phyloP scores from a whole-genome alignment of 345 rosid species.

The Lenwebbia sp. region DNA sequence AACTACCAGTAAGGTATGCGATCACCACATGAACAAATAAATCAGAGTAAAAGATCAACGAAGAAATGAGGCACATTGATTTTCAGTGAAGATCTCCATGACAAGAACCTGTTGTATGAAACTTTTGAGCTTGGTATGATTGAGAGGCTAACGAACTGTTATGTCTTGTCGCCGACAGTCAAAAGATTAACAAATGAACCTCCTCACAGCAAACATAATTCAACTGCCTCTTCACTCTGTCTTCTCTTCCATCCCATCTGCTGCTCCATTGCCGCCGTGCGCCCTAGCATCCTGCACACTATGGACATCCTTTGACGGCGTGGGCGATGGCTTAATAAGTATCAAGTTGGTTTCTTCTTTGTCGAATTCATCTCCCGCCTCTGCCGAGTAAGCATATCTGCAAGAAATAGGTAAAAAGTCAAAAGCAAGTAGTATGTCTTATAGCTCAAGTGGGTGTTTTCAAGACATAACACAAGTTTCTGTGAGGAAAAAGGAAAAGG shows the following conservation, averaged over 20 bases:
- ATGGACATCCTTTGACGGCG: slow-evolving; percentile 41
- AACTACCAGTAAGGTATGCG: background rate
- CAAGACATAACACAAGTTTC: background rate
- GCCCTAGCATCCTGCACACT: slow-evolving; percentile 38
- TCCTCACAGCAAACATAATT: background rate
- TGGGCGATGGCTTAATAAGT: slow-evolving; percentile 60
- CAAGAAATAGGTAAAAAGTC: background rate
- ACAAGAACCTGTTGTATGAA: background rate
- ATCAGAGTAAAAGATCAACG: background rate
- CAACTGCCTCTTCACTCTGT: background rate
- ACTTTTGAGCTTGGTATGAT: background rate
- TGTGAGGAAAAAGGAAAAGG: background rate
- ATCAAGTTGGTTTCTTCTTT: slow-evolving; percentile 61
- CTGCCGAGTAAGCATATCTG: slow-evolving; percentile 80
- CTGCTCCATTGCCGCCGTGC: slow-evolving; percentile 12
- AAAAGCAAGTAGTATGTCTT: background rate
- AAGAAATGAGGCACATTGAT: background rate
- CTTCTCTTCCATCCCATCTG: slow-evolving; percentile 2
- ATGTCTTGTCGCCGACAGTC: background rate
- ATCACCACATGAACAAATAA: background rate
- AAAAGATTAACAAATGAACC: background rate
- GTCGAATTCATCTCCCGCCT: slow-evolving; percentile 61
- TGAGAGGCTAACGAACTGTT: background rate
- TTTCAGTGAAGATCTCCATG: background rate
- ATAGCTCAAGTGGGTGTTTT: background rate